These are phyloP conservation scores for Alternaria sp. DNA, from an alignment of 2,329 filamentous ascomycete genomes.

Conservation along the genomic window DNA sequence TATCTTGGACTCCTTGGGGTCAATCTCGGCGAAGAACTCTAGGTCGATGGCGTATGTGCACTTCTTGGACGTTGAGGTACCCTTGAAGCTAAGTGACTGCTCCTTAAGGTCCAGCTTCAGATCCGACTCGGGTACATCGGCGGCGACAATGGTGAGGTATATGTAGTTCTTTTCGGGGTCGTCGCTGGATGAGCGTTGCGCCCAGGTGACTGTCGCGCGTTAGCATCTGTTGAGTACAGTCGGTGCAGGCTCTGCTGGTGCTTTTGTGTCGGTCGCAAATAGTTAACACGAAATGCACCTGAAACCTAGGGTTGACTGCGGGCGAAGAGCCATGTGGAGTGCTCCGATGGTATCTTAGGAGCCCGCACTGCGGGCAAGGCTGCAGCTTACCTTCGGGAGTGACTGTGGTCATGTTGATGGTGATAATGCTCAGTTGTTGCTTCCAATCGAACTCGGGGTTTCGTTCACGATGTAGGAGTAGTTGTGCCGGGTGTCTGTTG, in stretches of 20 bases:
- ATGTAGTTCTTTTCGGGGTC: slow-evolving; percentile 91
- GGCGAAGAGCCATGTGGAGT: background rate
- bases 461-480: slow-evolving; percentile 8
- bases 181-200: slow-evolving; percentile 85
- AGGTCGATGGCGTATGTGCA: slow-evolving; percentile 85
- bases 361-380: slow-evolving; percentile 30
- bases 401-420: slow-evolving; percentile 43
- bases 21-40: slow-evolving; percentile 90
- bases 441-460: slow-evolving; percentile 8
- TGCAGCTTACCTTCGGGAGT: slow-evolving; percentile 53
- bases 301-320: background rate
- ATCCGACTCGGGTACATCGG: slow-evolving; percentile 79
- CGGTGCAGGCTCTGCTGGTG: slow-evolving; percentile 14
- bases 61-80: slow-evolving; percentile 84
- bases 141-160: slow-evolving; percentile 88
- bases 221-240: slow-evolving; percentile 21
- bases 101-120: slow-evolving; percentile 77
- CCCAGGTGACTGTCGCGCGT: slow-evolving; percentile 81
- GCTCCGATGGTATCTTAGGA: slow-evolving; percentile 7
- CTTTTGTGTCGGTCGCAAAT: slow-evolving; percentile 1
- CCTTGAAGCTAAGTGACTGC: slow-evolving; percentile 83
- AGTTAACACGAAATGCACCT: background rate
- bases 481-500: slow-evolving; percentile 18
- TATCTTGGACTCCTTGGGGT: slow-evolving; percentile 81
- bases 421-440: slow-evolving; percentile 7